Evolutionary conservation across 257 asterid species (phyloP).

Genomic region (Plantago major): DNA sequence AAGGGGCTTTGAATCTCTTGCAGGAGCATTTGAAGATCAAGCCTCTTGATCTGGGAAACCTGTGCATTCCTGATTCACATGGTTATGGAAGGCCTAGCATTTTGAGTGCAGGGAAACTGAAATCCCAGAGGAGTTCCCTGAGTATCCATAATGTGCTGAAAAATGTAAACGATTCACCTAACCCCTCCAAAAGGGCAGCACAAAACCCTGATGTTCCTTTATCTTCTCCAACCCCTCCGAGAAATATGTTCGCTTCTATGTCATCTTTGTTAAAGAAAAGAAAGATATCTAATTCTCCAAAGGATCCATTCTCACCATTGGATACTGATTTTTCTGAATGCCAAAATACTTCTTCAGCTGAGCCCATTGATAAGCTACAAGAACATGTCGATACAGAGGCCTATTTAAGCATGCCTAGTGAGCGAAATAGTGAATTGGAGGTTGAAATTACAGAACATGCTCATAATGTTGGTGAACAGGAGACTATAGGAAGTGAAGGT

Average conservation of each 20-base stretch:
- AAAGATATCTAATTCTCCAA: conserved; percentile 42
- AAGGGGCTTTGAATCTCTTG: conserved; percentile 51
- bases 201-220: conserved; percentile 24
- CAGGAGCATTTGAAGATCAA: conserved; percentile 65
- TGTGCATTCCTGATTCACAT: conserved; percentile 35
- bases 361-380: conserved; percentile 25
- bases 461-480: conserved; percentile 24
- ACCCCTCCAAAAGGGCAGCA: conserved; percentile 23
- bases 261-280: conserved; percentile 40
- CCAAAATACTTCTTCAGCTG: conserved; percentile 23
- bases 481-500: conserved; percentile 13
- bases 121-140: conserved; percentile 35
- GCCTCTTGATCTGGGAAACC: conserved; percentile 51
- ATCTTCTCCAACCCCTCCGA: conserved; percentile 69
- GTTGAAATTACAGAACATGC: conserved; percentile 25
- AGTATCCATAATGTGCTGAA: conserved; percentile 37
- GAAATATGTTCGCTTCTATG: conserved; percentile 52
- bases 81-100: conserved; percentile 39
- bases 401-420: conserved; percentile 28
- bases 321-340: conserved; percentile 32
- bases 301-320: conserved; percentile 59
- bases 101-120: conserved; percentile 35
- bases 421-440: conserved; percentile 32
- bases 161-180: conserved; percentile 29
- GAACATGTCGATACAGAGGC: conserved; percentile 32